A percentile compares a stretch with the other conserved stretches of the same genome.
Evolutionary conservation across 306 rosid genomes (phyloP).

Genomic region (Dalbergia cochinchinensis): DNA sequence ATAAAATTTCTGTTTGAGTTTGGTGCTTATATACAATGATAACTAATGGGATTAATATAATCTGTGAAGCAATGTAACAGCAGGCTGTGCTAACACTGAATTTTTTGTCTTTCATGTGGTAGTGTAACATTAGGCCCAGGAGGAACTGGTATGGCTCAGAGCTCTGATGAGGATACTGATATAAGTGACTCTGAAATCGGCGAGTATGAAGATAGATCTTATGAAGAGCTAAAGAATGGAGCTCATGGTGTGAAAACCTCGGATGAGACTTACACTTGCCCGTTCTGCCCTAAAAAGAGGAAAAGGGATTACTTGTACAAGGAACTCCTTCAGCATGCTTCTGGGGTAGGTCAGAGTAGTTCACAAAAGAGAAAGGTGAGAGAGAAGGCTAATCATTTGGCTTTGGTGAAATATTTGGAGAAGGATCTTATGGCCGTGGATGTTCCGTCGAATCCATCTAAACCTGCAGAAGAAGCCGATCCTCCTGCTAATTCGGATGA

Average conservation of each 20-base stretch:
- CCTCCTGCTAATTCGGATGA: slow-evolving; percentile 65
- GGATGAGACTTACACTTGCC: slow-evolving; percentile 78
- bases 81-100: background rate
- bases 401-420: slow-evolving; percentile 77
- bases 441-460: slow-evolving; percentile 60
- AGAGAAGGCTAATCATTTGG: slow-evolving; percentile 88
- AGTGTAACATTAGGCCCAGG: slow-evolving; percentile 33
- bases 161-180: slow-evolving; percentile 75
- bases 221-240: slow-evolving; percentile 79
- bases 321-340: slow-evolving; percentile 93
- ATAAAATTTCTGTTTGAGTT: background rate
- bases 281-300: slow-evolving; percentile 81
- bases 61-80: background rate
- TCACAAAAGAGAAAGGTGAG: slow-evolving; percentile 78
- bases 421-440: slow-evolving; percentile 62
- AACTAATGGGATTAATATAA: background rate
- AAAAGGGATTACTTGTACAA: slow-evolving; percentile 70
- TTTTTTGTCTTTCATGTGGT: slow-evolving; percentile 53
- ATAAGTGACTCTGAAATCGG: slow-evolving; percentile 79
- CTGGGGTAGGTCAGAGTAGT: slow-evolving; percentile 93
- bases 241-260: slow-evolving; percentile 64
- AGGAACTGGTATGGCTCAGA: slow-evolving; percentile 57
- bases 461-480: slow-evolving; percentile 51
- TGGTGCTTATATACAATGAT: slow-evolving; percentile 2
- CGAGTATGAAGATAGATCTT: slow-evolving; percentile 66